A percentile compares a stretch with the other conserved stretches of the same genome.
Evolutionary conservation across 169 alveolate genomes (phyloP).

Genomic region (Toxoplasma gondii): DNA sequence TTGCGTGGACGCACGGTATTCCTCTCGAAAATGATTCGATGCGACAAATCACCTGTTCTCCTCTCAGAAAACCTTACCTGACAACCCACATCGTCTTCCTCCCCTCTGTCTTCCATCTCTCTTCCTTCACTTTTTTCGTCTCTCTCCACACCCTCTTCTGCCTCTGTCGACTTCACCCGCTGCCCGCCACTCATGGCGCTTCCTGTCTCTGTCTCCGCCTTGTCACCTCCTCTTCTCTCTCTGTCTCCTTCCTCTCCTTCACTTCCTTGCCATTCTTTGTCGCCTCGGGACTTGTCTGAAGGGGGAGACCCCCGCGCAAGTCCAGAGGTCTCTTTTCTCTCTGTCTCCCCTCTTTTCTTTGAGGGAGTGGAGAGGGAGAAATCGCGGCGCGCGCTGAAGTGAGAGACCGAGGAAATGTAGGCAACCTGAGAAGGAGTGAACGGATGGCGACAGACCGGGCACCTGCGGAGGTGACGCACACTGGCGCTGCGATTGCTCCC

Average conservation of each 20-base stretch:
- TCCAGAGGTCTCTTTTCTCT: background rate
- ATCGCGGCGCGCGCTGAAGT: background rate
- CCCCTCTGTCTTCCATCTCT: background rate
- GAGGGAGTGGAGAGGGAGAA: background rate
- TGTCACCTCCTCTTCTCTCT: too few relatives aligned
- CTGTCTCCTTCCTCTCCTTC: background rate
- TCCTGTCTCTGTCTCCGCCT: too few relatives aligned
- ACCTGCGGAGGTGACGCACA: background rate
- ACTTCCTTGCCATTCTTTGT: background rate
- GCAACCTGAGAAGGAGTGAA: background rate
- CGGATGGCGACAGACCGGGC: conserved; percentile 15
- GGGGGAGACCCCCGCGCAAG: background rate
- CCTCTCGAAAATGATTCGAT: too few relatives aligned
- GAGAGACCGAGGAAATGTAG: background rate
- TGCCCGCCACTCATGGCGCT: too few relatives aligned
- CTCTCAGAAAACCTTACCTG: too few relatives aligned
- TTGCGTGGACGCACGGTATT: too few relatives aligned
- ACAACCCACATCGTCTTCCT: background rate
- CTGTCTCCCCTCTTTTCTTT: background rate
- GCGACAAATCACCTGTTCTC: too few relatives aligned
- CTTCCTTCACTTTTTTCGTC: background rate
- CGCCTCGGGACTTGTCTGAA: background rate
- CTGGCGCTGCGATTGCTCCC: background rate
- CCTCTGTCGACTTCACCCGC: too few relatives aligned
- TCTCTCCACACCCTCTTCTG: too few relatives aligned